phyloP scores from a whole-genome alignment of 2,329 filamentous ascomycete species.

The Didymella pomorum region DNA sequence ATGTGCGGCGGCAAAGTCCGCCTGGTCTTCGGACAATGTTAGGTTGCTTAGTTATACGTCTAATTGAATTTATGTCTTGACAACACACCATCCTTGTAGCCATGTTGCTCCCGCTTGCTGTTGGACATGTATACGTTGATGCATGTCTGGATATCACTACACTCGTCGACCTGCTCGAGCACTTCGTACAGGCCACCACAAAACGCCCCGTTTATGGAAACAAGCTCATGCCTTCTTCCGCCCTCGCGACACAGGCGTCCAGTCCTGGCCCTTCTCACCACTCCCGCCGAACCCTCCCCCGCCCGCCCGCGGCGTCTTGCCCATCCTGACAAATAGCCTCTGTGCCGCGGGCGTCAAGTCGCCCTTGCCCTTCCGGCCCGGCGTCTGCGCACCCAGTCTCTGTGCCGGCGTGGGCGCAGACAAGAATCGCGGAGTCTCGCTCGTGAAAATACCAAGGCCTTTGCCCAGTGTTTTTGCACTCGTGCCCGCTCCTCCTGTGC shows the following conservation, averaged over 20 bases:
- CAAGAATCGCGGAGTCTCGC: constrained; percentile 68
- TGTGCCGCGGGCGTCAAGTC: constrained; percentile 75
- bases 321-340: constrained; percentile 50
- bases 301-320: constrained; percentile 35
- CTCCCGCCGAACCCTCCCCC: constrained; percentile 33
- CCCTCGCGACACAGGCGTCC: constrained; percentile 41
- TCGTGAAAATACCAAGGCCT: constrained; percentile 39
- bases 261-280: constrained; percentile 28
- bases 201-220: not conserved
- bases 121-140: not conserved
- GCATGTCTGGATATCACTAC: not conserved
- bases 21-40: constrained; percentile 4
- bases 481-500: not conserved
- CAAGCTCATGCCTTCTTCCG: constrained; percentile 27
- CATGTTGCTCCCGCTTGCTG: not conserved
- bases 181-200: constrained; percentile 32
- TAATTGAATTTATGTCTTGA: not conserved
- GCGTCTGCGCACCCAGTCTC: constrained; percentile 61
- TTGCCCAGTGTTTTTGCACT: constrained; percentile 22
- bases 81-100: not conserved
- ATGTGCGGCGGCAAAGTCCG: constrained; percentile 3
- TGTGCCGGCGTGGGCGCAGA: constrained; percentile 79
- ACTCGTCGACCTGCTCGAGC: constrained; percentile 29
- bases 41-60: not conserved
- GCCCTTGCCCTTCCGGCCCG: constrained; percentile 62